Evolutionary conservation across 257 asterid species (phyloP), one percentile per base, ranked within the genome.

Genomic region (Echium plantagineum): DNA sequence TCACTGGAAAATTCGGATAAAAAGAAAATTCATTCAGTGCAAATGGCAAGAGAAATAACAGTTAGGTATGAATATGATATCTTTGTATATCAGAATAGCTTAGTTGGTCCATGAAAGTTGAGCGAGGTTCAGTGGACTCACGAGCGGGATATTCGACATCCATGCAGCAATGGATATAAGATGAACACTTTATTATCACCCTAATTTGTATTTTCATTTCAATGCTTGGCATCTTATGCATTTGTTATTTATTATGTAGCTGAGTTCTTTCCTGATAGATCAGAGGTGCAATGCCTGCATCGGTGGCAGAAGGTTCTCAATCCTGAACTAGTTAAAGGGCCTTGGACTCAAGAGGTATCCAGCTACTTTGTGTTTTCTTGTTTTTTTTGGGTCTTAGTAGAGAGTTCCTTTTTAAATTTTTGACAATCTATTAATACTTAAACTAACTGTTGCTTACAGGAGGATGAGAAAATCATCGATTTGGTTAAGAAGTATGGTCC

Each of bases 281-380:
- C 99, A 67, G 99, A 93, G 79, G 99, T 93, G 66, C 99, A 93
- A 78, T 93, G 99, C 78, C 78, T 93, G 78, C 99, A 93, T 66
- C 82, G 99, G 71, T 93, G 99, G 99, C 99, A 93, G 70, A 93
- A 93, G 81, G 99, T 93, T 81, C 77, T 93, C 72, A 89, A 93
- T 76, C 99, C 99, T 52, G 96, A 89, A 57, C 99, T 93, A 74
- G 90, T 93, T 65, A 93, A 93, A 79, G 99, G 99, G 64, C 99
- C 99, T 55, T 93, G 99, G 99, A 86, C 95, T 57, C 86, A 68
- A 60, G 97, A 86, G 97, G 99, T 89, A 47, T 49, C 74, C 57
- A 51, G 19, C 24, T 61, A 63, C 74, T 58, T 60, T 72, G 16
- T 68, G 46, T 24, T 53, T 31, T 49, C 12, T 59, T 21, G 10